Conservation (phyloP, 2,329 filamentous ascomycete species). For the Venturia aucupariae region DNA sequence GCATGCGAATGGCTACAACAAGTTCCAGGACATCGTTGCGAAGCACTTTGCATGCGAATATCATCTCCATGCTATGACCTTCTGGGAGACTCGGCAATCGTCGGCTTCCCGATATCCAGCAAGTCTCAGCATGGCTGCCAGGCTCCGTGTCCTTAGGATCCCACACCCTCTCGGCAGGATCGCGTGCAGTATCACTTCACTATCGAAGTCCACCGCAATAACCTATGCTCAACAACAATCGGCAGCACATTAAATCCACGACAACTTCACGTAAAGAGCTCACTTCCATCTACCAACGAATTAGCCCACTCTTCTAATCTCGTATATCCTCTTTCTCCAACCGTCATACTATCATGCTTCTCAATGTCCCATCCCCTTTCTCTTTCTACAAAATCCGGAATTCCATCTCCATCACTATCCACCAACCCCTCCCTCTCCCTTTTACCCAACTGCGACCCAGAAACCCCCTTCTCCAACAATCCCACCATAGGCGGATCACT, state of each 20-base stretch:
- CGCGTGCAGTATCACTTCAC: background rate
- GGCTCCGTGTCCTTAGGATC: background rate
- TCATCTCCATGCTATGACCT: background rate
- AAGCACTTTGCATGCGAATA: background rate
- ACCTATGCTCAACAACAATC: background rate
- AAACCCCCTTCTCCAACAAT: conserved; percentile 20
- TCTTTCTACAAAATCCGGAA: conserved; percentile 40
- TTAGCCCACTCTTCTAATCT: conserved; percentile 45
- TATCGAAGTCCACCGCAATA: background rate
- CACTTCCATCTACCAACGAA: conserved; percentile 25
- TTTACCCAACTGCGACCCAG: background rate
- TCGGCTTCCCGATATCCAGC: background rate
- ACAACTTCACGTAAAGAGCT: background rate
- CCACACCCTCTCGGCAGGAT: background rate
- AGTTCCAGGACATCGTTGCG: background rate
- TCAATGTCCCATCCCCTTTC: conserved; percentile 31
- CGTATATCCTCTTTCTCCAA: conserved; percentile 35
- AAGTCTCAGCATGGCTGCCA: background rate
- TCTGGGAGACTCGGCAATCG: background rate
- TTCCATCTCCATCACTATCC: conserved; percentile 42
- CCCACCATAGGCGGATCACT: conserved; percentile 17
- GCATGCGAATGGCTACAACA: background rate
- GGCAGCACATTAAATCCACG: background rate
- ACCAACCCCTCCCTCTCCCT: conserved; percentile 21
- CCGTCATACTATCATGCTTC: conserved; percentile 32